Evolutionary conservation across 2,329 filamentous ascomycete species (phyloP).

Genomic region (Fusarium siculi): DNA sequence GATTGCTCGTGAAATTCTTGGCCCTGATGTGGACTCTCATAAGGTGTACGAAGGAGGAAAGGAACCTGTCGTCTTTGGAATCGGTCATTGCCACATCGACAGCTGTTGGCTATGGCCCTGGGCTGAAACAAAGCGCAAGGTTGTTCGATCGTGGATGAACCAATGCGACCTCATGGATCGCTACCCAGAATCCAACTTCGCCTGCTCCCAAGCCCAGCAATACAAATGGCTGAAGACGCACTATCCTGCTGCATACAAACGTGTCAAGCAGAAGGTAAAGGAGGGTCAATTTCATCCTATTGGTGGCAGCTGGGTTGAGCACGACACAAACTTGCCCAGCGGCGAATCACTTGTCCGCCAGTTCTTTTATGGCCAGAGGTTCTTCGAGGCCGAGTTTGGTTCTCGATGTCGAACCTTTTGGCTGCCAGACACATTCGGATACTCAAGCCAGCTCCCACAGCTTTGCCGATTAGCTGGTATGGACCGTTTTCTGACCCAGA

Average conservation of each 20-base stretch:
- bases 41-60: constrained; percentile 84
- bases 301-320: constrained; percentile 98
- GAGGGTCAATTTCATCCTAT: constrained; percentile 93
- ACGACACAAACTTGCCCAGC: constrained; percentile 97
- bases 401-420: constrained; percentile 91
- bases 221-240: constrained; percentile 96
- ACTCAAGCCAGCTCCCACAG: constrained; percentile 94
- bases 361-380: constrained; percentile 94
- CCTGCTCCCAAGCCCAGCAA: constrained; percentile 93
- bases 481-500: constrained; percentile 96
- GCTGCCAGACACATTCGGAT: constrained; percentile 98
- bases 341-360: constrained; percentile 94
- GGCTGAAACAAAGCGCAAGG: constrained; percentile 96
- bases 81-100: constrained; percentile 98
- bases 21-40: constrained; percentile 81
- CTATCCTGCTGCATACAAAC: constrained; percentile 89
- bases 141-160: constrained; percentile 94
- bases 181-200: constrained; percentile 93
- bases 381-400: constrained; percentile 94
- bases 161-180: constrained; percentile 95
- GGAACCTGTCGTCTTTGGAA: constrained; percentile 82
- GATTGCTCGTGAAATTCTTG: constrained; percentile 85
- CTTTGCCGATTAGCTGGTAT: constrained; percentile 94
- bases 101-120: constrained; percentile 99
- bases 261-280: constrained; percentile 91